Conservation (phyloP, 768 basidiomycete genomes). For the Amanita molliuscula region DNA sequence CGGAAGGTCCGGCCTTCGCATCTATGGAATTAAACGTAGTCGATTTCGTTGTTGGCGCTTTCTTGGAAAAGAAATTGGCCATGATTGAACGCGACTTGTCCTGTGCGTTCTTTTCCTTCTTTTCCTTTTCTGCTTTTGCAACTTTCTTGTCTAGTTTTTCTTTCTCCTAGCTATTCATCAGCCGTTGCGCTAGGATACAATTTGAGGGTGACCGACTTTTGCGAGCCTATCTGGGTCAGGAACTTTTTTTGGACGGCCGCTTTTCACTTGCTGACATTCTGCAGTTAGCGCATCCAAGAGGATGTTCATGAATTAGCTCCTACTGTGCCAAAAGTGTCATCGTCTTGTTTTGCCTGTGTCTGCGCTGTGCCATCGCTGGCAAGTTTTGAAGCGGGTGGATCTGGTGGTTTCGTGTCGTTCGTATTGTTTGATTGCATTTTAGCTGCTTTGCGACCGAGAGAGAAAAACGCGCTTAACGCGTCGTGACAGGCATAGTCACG, state of each 20-base stretch:
- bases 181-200: not conserved
- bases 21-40: slow-evolving; percentile 14
- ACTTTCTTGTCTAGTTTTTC: slow-evolving; percentile 58
- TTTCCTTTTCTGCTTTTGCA: slow-evolving; percentile 61
- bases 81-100: slow-evolving; percentile 68
- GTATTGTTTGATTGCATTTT: slow-evolving; percentile 25
- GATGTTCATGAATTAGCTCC: not conserved
- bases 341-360: slow-evolving; percentile 1
- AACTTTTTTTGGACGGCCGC: slow-evolving; percentile 37
- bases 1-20: slow-evolving; percentile 23
- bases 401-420: slow-evolving; percentile 12
- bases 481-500: slow-evolving; percentile 34
- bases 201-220: slow-evolving; percentile 29
- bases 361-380: not conserved
- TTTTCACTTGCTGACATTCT: slow-evolving; percentile 7
- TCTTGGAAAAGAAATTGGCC: slow-evolving; percentile 69
- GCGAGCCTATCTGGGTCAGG: slow-evolving; percentile 47
- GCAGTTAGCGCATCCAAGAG: not conserved
- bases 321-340: not conserved
- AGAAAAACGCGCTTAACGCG: slow-evolving; percentile 25
- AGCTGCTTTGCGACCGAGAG: no score
- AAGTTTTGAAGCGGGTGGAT: not conserved
- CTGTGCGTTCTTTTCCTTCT: slow-evolving; percentile 59
- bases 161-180: slow-evolving; percentile 41
- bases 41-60: slow-evolving; percentile 25